A percentile compares a stretch with the other conserved stretches of the same genome.
phyloP scores from a whole-genome alignment of 768 basidiomycete genomes.

The Tulasnella calospora region DNA sequence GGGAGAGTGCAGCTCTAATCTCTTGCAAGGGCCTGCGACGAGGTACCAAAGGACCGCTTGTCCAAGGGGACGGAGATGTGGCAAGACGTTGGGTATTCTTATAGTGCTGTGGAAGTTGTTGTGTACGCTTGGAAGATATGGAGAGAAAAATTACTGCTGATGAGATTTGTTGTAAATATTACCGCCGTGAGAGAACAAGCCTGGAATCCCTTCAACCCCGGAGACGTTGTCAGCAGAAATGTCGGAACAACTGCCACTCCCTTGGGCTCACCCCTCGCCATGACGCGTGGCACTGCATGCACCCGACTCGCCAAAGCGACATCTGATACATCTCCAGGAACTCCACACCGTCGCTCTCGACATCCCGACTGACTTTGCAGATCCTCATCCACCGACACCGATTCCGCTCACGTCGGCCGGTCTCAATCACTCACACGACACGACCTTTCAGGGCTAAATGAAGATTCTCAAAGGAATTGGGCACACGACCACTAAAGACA shows the following conservation, averaged over 20 bases:
- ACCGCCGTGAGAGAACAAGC: background rate
- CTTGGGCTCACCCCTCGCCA: background rate
- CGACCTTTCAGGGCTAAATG: conserved; percentile 7
- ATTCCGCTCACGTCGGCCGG: background rate
- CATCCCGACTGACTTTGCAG: background rate
- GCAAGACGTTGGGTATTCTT: background rate
- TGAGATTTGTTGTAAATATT: background rate
- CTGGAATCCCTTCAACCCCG: background rate
- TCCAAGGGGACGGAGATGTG: background rate
- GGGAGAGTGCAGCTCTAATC: background rate
- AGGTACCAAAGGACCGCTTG: background rate
- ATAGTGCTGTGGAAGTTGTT: background rate
- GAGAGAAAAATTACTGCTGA: background rate
- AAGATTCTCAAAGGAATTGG: background rate
- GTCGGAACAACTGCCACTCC: background rate
- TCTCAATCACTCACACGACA: conserved; percentile 1
- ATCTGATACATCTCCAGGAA: background rate
- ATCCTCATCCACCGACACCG: background rate
- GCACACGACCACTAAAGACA: background rate
- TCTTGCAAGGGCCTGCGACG: background rate
- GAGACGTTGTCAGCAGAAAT: background rate
- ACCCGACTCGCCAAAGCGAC: background rate
- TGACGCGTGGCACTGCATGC: background rate
- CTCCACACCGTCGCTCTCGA: background rate
- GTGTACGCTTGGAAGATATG: background rate